Percentiles rank a stretch among this genome's conserved stretches.
Evolutionary conservation across 257 asterid genomes (phyloP).

Genomic region (Leonotis leonurus): DNA sequence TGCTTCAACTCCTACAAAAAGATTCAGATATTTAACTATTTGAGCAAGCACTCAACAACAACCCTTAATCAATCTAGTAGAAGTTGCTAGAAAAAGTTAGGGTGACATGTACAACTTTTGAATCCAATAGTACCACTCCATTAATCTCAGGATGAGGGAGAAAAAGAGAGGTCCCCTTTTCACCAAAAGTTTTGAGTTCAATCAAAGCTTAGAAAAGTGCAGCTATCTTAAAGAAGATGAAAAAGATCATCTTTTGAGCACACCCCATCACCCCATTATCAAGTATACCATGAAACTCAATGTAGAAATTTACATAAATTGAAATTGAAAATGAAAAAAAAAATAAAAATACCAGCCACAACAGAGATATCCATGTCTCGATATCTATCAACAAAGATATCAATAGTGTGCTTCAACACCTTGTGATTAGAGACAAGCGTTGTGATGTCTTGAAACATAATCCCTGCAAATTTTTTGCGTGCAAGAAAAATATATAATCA

Average conservation of each 20-base stretch:
- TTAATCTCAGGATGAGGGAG: too few relatives aligned
- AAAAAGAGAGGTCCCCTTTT: too few relatives aligned
- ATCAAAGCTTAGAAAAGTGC: too few relatives aligned
- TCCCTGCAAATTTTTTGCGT: slow-evolving; percentile 45
- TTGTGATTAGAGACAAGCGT: slow-evolving; percentile 70
- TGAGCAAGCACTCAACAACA: slow-evolving; percentile 1
- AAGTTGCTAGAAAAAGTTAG: too few relatives aligned
- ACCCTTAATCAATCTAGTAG: neutral
- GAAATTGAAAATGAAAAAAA: neutral
- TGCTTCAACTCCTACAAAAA: slow-evolving; percentile 61
- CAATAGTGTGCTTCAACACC: slow-evolving; percentile 73
- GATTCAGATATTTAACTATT: neutral
- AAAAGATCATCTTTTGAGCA: too few relatives aligned
- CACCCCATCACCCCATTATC: too few relatives aligned
- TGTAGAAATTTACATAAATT: too few relatives aligned
- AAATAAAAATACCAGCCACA: slow-evolving; percentile 67
- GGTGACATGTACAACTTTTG: too few relatives aligned
- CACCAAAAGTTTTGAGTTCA: too few relatives aligned
- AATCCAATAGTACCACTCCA: too few relatives aligned
- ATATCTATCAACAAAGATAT: slow-evolving; percentile 82
- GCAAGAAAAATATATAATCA: neutral
- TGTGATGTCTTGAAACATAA: slow-evolving; percentile 89
- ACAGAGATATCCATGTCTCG: slow-evolving; percentile 67
- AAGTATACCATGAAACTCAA: too few relatives aligned
- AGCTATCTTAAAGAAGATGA: too few relatives aligned